Conservation (phyloP, 2,329 filamentous ascomycete species). For the Berkeleyomyces rouxiae region DNA sequence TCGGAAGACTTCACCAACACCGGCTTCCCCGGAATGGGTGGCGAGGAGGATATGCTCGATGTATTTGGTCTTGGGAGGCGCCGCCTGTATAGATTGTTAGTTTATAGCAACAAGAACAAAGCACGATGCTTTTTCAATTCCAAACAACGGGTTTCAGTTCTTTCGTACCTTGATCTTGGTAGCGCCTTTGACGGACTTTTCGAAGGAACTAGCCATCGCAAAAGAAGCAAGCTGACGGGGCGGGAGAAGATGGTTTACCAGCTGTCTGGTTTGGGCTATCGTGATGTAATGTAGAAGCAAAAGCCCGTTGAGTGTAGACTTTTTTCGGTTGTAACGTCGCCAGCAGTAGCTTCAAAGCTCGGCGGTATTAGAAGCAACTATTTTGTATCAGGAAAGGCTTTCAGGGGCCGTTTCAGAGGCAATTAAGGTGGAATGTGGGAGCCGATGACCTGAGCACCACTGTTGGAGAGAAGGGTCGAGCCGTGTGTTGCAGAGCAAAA, state of each 20-base stretch:
- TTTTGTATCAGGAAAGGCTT: neutral
- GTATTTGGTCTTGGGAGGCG: conserved; percentile 96
- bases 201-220: conserved; percentile 70
- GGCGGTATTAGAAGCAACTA: neutral
- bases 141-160: neutral
- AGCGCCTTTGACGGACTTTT: conserved; percentile 97
- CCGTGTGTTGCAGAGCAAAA: neutral
- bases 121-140: neutral
- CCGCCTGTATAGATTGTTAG: conserved; percentile 22
- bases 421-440: neutral
- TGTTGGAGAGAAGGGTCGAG: neutral
- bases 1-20: conserved; percentile 89
- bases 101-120: neutral
- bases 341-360: conserved; percentile 3
- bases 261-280: neutral
- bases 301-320: neutral
- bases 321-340: conserved; percentile 13
- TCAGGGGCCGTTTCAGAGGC: conserved; percentile 2
- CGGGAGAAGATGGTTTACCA: conserved; percentile 9
- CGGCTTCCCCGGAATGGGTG: conserved; percentile 85
- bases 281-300: neutral
- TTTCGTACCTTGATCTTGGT: conserved; percentile 77
- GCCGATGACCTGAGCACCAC: neutral
- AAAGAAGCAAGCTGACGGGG: neutral
- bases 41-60: conserved; percentile 95